These are phyloP conservation scores for Chlamydomonas schloesseri DNA, from an alignment of 139 green algal genomes.

Conservation along the genomic window DNA sequence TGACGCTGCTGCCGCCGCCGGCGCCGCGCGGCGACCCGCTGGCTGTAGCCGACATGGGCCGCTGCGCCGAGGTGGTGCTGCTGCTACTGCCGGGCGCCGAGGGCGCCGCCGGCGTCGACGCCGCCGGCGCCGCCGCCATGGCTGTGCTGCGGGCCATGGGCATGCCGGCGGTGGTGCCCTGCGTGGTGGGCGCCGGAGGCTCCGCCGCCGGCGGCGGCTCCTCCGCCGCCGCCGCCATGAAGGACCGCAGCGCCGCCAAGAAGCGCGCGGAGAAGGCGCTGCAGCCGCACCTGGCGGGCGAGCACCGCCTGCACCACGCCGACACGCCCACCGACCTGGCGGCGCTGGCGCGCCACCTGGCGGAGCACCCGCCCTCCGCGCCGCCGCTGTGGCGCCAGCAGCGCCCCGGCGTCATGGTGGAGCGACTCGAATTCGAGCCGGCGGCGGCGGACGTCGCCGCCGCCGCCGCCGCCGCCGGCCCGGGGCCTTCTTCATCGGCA, in stretches of 20 bases:
- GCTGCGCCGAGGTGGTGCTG: conserved; percentile 74
- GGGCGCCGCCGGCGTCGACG: neutral
- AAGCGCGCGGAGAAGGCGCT: conserved; percentile 81
- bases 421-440: conserved; percentile 64
- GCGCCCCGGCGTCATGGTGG: conserved; percentile 76
- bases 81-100: conserved; percentile 68
- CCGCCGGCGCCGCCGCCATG: conserved; percentile 53
- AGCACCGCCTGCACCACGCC: conserved; percentile 67
- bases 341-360: conserved; percentile 79
- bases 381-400: conserved; percentile 82
- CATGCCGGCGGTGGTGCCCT: conserved; percentile 66
- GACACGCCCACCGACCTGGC: conserved; percentile 68
- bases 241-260: conserved; percentile 80
- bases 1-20: conserved; percentile 81
- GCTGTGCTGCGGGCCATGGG: conserved; percentile 81
- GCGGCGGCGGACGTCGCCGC: neutral
- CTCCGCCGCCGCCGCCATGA: conserved; percentile 60
- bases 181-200: conserved; percentile 4
- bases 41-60: conserved; percentile 72
- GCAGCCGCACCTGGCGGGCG: conserved; percentile 61
- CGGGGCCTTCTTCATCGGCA: neutral
- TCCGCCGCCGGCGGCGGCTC: neutral
- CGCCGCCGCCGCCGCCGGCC: conserved; percentile 5
- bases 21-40: conserved; percentile 69
- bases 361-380: conserved; percentile 52